Evolutionary conservation across 148 eudicot species (phyloP).

Genomic region (Rheum nobile): DNA sequence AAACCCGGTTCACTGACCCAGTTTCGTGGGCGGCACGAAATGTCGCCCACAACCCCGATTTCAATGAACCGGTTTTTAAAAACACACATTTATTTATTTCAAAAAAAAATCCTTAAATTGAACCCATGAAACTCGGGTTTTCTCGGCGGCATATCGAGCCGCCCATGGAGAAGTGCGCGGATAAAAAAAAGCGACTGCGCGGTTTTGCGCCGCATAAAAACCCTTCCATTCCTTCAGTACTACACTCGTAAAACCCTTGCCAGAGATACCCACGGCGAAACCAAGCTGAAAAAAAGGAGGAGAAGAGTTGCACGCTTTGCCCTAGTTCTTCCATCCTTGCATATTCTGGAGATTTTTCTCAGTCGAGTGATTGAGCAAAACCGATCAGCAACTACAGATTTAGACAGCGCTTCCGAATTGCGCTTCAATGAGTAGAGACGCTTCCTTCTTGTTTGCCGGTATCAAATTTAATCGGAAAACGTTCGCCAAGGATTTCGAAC

Average conservation of each 20-base stretch:
- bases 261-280: not conserved
- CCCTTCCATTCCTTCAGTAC: too few relatives aligned
- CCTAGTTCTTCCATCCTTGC: not conserved
- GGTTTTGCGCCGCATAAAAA: too few relatives aligned
- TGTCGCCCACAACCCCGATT: too few relatives aligned
- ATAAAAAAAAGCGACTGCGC: too few relatives aligned
- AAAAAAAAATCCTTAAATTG: too few relatives aligned
- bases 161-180: too few relatives aligned
- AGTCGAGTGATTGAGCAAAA: not conserved
- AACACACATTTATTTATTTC: too few relatives aligned
- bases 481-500: conserved; percentile 56
- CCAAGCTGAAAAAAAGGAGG: not conserved
- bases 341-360: not conserved
- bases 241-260: conserved; percentile 1
- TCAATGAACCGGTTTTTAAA: too few relatives aligned
- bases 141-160: too few relatives aligned
- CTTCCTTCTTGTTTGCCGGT: conserved; percentile 76
- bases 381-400: not conserved
- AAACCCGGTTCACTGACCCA: too few relatives aligned
- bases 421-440: conserved; percentile 33
- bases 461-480: conserved; percentile 52
- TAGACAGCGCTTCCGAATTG: not conserved
- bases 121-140: too few relatives aligned
- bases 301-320: not conserved
- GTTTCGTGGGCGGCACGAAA: too few relatives aligned